These are phyloP conservation scores for Marasmius fiardii DNA, from an alignment of 1,284 basidiomycete species.

Conservation along the genomic window DNA sequence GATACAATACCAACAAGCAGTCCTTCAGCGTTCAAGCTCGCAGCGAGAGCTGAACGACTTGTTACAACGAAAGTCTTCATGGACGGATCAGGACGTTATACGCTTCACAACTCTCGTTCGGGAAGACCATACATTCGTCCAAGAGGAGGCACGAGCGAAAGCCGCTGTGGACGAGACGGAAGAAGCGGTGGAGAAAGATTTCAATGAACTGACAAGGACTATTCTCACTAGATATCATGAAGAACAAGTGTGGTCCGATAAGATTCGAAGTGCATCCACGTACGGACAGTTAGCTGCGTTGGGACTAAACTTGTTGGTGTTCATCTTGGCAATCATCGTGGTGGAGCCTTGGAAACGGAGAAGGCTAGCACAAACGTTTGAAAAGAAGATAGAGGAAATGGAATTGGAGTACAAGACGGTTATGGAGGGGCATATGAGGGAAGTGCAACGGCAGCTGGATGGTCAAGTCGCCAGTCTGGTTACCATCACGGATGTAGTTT, in stretches of 20 bases:
- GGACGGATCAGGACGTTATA: conserved; percentile 80
- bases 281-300: conserved; percentile 85
- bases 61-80: conserved; percentile 83
- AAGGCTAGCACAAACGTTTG: conserved; percentile 81
- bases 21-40: conserved; percentile 70
- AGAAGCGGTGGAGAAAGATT: conserved; percentile 77
- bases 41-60: conserved; percentile 91
- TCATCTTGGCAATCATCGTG: conserved; percentile 81
- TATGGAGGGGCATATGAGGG: conserved; percentile 44
- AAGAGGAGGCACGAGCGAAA: conserved; percentile 72
- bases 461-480: conserved; percentile 35
- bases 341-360: conserved; percentile 94
- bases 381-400: conserved; percentile 79
- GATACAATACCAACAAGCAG: conserved; percentile 68
- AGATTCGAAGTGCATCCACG: conserved; percentile 89
- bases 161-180: conserved; percentile 64
- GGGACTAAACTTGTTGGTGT: conserved; percentile 84
- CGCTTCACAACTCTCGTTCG: conserved; percentile 86
- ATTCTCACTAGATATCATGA: conserved; percentile 93
- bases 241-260: conserved; percentile 97
- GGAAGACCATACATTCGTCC: conserved; percentile 82
- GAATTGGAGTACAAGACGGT: conserved; percentile 50
- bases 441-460: conserved; percentile 48
- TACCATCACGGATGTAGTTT: conserved; percentile 6
- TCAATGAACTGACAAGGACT: conserved; percentile 79